phyloP scores from a whole-genome alignment of 2,329 filamentous ascomycete species.

The Aspergillus fijiensis region DNA sequence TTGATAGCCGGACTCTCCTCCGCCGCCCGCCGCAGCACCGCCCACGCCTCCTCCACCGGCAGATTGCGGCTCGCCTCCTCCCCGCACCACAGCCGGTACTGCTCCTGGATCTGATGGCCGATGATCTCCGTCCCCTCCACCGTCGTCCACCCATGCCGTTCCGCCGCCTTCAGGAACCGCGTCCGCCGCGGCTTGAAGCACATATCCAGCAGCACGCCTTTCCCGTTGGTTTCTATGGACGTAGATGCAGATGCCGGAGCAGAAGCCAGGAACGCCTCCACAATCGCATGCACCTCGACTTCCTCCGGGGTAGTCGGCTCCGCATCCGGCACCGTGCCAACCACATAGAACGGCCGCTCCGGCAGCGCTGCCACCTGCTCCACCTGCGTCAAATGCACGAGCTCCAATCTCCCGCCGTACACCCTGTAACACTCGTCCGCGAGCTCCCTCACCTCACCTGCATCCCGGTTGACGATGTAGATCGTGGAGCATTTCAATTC shows the following conservation, averaged over 20 bases:
- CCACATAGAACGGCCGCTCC: slow-evolving; percentile 34
- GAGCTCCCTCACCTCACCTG: slow-evolving; percentile 29
- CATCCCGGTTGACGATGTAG: slow-evolving; percentile 41
- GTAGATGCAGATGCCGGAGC: not conserved
- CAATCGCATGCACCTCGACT: slow-evolving; percentile 23
- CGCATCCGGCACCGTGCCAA: slow-evolving; percentile 43
- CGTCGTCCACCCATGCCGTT: slow-evolving; percentile 34
- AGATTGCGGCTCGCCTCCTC: slow-evolving; percentile 27
- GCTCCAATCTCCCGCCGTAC: slow-evolving; percentile 1
- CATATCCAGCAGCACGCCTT: slow-evolving; percentile 44
- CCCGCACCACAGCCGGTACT: slow-evolving; percentile 42
- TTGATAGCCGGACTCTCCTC: slow-evolving; percentile 38
- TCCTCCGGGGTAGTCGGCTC: slow-evolving; percentile 34
- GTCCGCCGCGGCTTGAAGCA: slow-evolving; percentile 46
- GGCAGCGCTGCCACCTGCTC: slow-evolving; percentile 26
- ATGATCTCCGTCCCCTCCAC: slow-evolving; percentile 46
- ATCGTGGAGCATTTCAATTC: slow-evolving; percentile 31
- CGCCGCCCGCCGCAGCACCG: slow-evolving; percentile 32
- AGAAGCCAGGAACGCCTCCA: slow-evolving; percentile 30
- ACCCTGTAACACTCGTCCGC: slow-evolving; percentile 20
- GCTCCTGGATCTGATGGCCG: slow-evolving; percentile 43
- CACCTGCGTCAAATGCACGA: slow-evolving; percentile 32
- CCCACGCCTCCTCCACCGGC: slow-evolving; percentile 33
- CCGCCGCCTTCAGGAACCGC: slow-evolving; percentile 36
- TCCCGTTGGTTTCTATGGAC: not conserved